Evolutionary conservation across 495 filamentous ascomycete genomes (phyloP).

Genomic region (Lasiosphaeris hirsuta): DNA sequence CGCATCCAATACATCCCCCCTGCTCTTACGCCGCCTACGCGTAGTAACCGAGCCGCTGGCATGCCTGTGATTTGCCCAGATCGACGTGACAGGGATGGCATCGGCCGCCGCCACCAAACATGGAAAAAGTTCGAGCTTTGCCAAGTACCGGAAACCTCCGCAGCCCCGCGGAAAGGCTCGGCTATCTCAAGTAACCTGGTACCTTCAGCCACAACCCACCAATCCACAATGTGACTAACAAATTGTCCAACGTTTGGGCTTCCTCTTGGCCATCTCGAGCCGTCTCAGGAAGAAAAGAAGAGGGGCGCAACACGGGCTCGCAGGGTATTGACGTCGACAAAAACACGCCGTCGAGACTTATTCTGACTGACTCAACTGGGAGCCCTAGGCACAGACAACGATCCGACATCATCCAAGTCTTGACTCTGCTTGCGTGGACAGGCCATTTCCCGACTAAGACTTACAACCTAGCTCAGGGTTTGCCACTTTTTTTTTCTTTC

Average conservation of each 20-base stretch:
- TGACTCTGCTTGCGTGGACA: no score
- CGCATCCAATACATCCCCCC: neutral
- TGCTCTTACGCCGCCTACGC: neutral
- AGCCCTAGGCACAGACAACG: neutral
- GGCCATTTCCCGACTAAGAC: no score
- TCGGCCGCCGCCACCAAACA: neutral
- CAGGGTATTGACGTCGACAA: neutral
- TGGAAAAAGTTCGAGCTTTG: neutral
- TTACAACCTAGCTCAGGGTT: neutral
- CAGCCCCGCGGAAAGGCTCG: neutral
- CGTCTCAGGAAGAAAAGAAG: neutral
- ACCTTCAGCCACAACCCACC: conserved; percentile 5
- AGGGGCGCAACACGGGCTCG: neutral
- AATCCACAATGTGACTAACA: neutral
- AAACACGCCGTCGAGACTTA: neutral
- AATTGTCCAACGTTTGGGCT: neutral
- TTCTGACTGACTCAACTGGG: neutral
- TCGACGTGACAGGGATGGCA: neutral
- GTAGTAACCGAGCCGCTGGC: conserved; percentile 13
- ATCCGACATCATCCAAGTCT: neutral
- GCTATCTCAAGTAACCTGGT: conserved; percentile 9
- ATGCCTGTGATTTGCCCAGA: conserved; percentile 21
- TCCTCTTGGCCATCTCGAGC: neutral
- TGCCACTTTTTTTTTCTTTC: conserved; percentile 4
- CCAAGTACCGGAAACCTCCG: conserved; percentile 11